Evolutionary conservation across 2,329 filamentous ascomycete species (phyloP).

Genomic region (Alternaria atra): DNA sequence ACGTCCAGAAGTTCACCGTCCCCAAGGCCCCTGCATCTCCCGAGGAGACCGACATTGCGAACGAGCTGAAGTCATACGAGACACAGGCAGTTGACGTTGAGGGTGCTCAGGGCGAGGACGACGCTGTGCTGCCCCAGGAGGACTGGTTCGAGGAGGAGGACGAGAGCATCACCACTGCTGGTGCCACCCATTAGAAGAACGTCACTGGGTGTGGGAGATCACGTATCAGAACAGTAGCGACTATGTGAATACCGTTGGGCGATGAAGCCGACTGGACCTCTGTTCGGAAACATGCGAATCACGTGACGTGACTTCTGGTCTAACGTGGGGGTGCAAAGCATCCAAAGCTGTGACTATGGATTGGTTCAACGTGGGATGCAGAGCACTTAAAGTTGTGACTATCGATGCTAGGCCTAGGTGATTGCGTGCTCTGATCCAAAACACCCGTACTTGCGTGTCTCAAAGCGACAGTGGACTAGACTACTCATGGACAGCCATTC

Average conservation of each 20-base stretch:
- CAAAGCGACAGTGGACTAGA: neutral
- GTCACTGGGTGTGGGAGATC: constrained; percentile 20
- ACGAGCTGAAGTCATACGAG: constrained; percentile 94
- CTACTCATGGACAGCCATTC: neutral
- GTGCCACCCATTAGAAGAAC: constrained; percentile 39
- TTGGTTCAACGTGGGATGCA: neutral
- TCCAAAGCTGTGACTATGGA: neutral
- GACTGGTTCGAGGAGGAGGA: constrained; percentile 86
- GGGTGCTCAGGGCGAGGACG: constrained; percentile 71
- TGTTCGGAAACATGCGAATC: constrained; percentile 17
- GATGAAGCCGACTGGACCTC: constrained; percentile 25
- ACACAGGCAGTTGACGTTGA: constrained; percentile 92
- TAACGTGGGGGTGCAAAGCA: neutral
- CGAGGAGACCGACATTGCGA: constrained; percentile 92
- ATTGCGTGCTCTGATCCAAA: neutral
- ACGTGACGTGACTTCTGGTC: constrained; percentile 27
- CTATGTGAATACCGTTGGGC: constrained; percentile 47
- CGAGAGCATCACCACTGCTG: constrained; percentile 57
- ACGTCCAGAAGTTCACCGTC: constrained; percentile 85
- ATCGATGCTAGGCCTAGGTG: neutral
- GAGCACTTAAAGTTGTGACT: neutral
- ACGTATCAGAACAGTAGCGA: constrained; percentile 49
- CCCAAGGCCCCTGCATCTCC: constrained; percentile 87
- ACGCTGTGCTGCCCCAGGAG: constrained; percentile 69
- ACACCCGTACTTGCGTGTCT: neutral